phyloP scores from a whole-genome alignment of 2,329 filamentous ascomycete species.

The Escovopsis weberi region DNA sequence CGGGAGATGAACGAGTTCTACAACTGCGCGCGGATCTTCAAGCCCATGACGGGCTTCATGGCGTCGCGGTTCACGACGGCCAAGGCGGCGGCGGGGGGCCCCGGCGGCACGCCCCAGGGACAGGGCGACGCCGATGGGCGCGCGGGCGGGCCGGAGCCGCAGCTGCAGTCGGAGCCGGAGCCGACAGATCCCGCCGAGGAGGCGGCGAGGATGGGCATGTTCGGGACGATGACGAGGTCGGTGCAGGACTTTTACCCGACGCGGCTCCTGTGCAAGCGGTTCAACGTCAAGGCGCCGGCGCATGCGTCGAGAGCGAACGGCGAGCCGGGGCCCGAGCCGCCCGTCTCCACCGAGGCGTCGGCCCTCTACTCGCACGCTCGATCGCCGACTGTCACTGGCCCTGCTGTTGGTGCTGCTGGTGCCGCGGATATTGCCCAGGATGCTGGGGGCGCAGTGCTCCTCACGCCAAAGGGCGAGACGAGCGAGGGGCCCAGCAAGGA shows the following conservation, averaged over 20 bases:
- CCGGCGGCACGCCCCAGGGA: slow-evolving; percentile 7
- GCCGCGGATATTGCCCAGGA: too few relatives aligned
- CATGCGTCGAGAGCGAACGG: slow-evolving; percentile 42
- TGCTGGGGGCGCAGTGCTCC: too few relatives aligned
- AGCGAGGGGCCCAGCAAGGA: slow-evolving; percentile 4
- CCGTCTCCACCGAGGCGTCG: too few relatives aligned
- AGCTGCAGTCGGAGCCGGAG: too few relatives aligned
- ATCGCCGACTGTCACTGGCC: too few relatives aligned
- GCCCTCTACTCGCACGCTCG: too few relatives aligned
- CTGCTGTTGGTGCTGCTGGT: too few relatives aligned
- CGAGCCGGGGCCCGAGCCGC: slow-evolving; percentile 17
- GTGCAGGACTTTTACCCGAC: slow-evolving; percentile 62
- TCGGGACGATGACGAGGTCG: slow-evolving; percentile 70
- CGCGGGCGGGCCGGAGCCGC: too few relatives aligned
- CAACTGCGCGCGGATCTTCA: slow-evolving; percentile 58
- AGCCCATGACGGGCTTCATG: slow-evolving; percentile 84
- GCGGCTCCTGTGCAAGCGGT: slow-evolving; percentile 81
- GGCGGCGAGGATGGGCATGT: slow-evolving; percentile 85
- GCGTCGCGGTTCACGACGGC: slow-evolving; percentile 80
- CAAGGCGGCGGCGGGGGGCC: slow-evolving; percentile 26
- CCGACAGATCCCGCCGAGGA: slow-evolving; percentile 59
- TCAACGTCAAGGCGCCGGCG: slow-evolving; percentile 68
- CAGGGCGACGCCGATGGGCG: too few relatives aligned
- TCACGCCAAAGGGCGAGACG: too few relatives aligned
- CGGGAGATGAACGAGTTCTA: slow-evolving; percentile 67